Conservation (phyloP, 2,329 filamentous ascomycete species). For the Pleurostoma richardsiae region DNA sequence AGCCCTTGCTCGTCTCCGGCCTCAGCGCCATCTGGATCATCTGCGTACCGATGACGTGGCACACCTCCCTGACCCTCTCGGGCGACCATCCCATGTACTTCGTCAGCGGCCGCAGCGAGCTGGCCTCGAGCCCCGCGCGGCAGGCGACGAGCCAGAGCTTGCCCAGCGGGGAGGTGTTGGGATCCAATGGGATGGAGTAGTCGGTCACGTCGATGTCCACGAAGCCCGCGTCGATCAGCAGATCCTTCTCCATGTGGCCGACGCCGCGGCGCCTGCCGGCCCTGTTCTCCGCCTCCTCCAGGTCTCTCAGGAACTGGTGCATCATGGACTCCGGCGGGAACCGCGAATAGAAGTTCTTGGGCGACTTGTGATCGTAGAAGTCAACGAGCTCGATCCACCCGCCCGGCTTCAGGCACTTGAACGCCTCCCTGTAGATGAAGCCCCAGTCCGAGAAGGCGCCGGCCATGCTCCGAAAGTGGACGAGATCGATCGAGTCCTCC, state of each 20-base stretch:
- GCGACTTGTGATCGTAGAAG: slow-evolving; percentile 40
- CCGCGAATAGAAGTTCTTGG: slow-evolving; percentile 27
- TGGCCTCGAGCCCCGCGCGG: slow-evolving; percentile 45
- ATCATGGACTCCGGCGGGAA: slow-evolving; percentile 42
- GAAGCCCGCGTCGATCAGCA: slow-evolving; percentile 44
- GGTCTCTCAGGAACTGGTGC: slow-evolving; percentile 32
- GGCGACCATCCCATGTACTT: slow-evolving; percentile 47
- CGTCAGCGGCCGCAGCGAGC: slow-evolving; percentile 44
- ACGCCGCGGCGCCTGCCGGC: slow-evolving; percentile 40
- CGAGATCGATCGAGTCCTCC: slow-evolving; percentile 46
- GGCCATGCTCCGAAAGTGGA: slow-evolving; percentile 51
- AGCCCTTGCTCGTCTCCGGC: slow-evolving; percentile 31
- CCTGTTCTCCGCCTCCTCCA: slow-evolving; percentile 35
- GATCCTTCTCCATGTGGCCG: slow-evolving; percentile 36
- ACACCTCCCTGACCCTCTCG: slow-evolving; percentile 39
- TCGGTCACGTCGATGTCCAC: slow-evolving; percentile 43
- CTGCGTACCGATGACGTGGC: slow-evolving; percentile 41
- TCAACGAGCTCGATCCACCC: slow-evolving; percentile 54
- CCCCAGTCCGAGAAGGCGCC: slow-evolving; percentile 53
- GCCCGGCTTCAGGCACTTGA: slow-evolving; percentile 48
- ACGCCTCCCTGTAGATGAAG: slow-evolving; percentile 47
- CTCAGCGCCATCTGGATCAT: slow-evolving; percentile 43
- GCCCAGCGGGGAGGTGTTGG: slow-evolving; percentile 37
- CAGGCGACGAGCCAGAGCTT: slow-evolving; percentile 50
- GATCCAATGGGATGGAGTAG: slow-evolving; percentile 42